These are phyloP conservation scores for Hypoxylon perforatum DNA, from an alignment of 495 filamentous ascomycete species.

Conservation along the genomic window DNA sequence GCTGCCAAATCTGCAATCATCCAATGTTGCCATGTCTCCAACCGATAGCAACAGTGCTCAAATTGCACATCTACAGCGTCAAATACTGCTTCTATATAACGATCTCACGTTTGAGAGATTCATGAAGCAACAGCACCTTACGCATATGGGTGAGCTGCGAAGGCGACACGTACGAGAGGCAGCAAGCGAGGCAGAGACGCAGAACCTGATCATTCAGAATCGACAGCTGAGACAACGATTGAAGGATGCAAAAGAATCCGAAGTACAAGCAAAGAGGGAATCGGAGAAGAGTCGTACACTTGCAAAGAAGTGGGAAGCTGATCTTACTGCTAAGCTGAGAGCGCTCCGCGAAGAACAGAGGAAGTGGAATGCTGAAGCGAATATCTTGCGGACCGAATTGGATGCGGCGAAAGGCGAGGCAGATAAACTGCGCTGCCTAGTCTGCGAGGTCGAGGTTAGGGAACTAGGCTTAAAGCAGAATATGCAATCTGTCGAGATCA, in stretches of 20 bases:
- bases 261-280: conserved; percentile 72
- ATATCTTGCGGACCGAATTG: conserved; percentile 64
- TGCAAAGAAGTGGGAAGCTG: conserved; percentile 75
- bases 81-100: conserved; percentile 74
- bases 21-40: conserved; percentile 20
- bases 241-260: conserved; percentile 72
- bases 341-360: conserved; percentile 74
- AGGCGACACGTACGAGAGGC: conserved; percentile 74
- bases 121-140: conserved; percentile 78
- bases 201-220: conserved; percentile 78
- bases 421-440: conserved; percentile 65
- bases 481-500: conserved; percentile 66
- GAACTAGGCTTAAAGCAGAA: conserved; percentile 68
- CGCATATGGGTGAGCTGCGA: conserved; percentile 77
- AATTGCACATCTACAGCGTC: conserved; percentile 69
- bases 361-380: conserved; percentile 66
- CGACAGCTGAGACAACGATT: conserved; percentile 73
- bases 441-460: conserved; percentile 70
- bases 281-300: conserved; percentile 70
- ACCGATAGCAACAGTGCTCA: conserved; percentile 48
- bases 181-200: conserved; percentile 77
- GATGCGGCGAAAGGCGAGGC: conserved; percentile 62
- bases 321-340: conserved; percentile 69
- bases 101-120: conserved; percentile 82
- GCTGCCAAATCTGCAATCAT: conserved; percentile 27